Conservation (phyloP, 176 grass and related monocot species). For the Guadua angustifolia region DNA sequence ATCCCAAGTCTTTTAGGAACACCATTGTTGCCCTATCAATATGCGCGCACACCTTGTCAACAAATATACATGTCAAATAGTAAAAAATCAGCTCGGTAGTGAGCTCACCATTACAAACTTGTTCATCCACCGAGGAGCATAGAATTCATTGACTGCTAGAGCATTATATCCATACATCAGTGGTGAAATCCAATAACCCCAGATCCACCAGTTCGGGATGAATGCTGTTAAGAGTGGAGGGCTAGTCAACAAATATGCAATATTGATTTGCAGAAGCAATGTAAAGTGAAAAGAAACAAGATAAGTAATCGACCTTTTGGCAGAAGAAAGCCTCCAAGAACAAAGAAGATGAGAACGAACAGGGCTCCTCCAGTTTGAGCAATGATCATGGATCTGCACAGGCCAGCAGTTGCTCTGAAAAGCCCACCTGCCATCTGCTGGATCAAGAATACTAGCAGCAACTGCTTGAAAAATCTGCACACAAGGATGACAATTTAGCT, state of each 20-base stretch:
- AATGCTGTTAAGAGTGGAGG: slow-evolving; percentile 52
- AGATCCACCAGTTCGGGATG: slow-evolving; percentile 98
- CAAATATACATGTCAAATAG: background rate
- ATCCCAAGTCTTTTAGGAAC: slow-evolving; percentile 62
- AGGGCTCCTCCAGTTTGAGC: slow-evolving; percentile 91
- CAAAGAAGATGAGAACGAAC: slow-evolving; percentile 80
- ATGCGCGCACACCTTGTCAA: slow-evolving; percentile 32
- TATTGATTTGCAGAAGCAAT: slow-evolving; percentile 18
- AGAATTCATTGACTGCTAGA: slow-evolving; percentile 92
- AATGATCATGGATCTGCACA: slow-evolving; percentile 94
- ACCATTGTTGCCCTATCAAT: slow-evolving; percentile 57
- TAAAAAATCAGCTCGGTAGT: background rate
- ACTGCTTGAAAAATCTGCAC: slow-evolving; percentile 97
- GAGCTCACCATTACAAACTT: slow-evolving; percentile 56
- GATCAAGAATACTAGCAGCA: slow-evolving; percentile 83
- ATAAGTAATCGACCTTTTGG: slow-evolving; percentile 71
- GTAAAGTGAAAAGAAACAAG: slow-evolving; percentile 6
- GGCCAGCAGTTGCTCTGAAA: slow-evolving; percentile 80
- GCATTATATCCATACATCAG: slow-evolving; percentile 89
- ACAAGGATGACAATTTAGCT: slow-evolving; percentile 34
- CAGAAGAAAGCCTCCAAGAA: slow-evolving; percentile 92
- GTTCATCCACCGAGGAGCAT: slow-evolving; percentile 92
- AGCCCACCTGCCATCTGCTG: slow-evolving; percentile 95
- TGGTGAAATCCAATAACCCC: slow-evolving; percentile 97
- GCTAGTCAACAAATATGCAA: slow-evolving; percentile 33